Evolutionary conservation across 768 basidiomycete genomes (phyloP), one percentile per base, ranked within the genome.

Genomic region (Strobilomyces dryophilus): DNA sequence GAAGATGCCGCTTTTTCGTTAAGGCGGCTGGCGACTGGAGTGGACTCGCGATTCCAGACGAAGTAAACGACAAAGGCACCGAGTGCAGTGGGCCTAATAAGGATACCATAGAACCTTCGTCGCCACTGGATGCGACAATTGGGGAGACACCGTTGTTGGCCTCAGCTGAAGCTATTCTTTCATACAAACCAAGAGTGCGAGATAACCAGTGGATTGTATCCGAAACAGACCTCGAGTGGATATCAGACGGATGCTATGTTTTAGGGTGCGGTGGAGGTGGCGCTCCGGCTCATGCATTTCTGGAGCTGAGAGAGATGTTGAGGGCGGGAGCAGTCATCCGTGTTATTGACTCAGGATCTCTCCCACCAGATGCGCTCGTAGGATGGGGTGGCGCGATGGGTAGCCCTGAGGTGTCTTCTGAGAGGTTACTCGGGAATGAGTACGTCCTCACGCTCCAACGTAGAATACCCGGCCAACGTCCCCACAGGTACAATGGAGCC

Each of bases 251-350:
- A 29, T 83, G 83, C 48, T 81, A 80, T 37, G 72, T 85, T 37
- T 71, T 86, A 2, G 84, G 84, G 0, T 79, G 77, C 17, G 84
- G 84, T 3, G 84, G 84, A 27, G 84, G 84, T 3, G 84, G 84
- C 8, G 75, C 77, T 3, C 79, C 84, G 0, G 75, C 81, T 55
- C 76, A 78, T 17, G 65, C 72, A 2, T 83, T 76, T 59, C 64
- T 84, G 4, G 75, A 75, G 58, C 67, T 76, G 8, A 71, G 81
- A 35, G 79, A 84, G 57, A 71, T 82, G 54, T 66, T 84, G 1
- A 73, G 82, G 5, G 68, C 72, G 21, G 84, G 83, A 6, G 69
- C 70, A 6, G 60, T 59, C 5, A 71, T 81, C 45, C 71, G 74
- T 17, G 73, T 82, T 10, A 60, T 81, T 20, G 79, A 81, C 54